Evolutionary conservation across 1,284 basidiomycete species (phyloP).

Genomic region (Blastosporella zonata): DNA sequence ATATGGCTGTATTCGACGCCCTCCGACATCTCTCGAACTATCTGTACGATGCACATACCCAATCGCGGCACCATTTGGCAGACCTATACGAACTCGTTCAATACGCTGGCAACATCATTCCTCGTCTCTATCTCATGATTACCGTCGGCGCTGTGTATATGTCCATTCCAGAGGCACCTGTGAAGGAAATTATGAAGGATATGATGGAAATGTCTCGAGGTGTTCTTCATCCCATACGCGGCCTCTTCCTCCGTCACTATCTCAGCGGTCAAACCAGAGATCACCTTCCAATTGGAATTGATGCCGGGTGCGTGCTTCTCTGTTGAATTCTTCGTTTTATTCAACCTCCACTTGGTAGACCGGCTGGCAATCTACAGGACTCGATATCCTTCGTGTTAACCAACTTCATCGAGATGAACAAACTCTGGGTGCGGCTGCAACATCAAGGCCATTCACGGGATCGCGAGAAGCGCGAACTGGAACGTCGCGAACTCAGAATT

Average conservation of each 20-base stretch:
- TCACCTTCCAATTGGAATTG: constrained; percentile 83
- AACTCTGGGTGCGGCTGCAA: constrained; percentile 95
- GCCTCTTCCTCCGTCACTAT: constrained; percentile 91
- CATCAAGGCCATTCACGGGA: constrained; percentile 95
- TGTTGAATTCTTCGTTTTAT: constrained; percentile 3
- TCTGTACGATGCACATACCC: constrained; percentile 89
- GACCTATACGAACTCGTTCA: constrained; percentile 97
- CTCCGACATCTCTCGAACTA: constrained; percentile 91
- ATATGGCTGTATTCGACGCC: constrained; percentile 96
- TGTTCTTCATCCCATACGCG: constrained; percentile 90
- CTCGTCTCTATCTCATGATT: constrained; percentile 95
- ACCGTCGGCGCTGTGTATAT: constrained; percentile 97
- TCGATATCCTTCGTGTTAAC: constrained; percentile 93
- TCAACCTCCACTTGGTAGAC: constrained; percentile 45
- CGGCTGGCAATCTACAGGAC: constrained; percentile 85
- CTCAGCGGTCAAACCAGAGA: constrained; percentile 93
- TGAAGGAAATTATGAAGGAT: constrained; percentile 99
- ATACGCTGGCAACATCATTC: constrained; percentile 93
- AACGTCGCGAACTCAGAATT: constrained; percentile 88
- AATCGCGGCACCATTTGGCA: constrained; percentile 88
- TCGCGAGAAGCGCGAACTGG: constrained; percentile 92
- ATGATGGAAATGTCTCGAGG: constrained; percentile 99
- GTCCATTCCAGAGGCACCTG: constrained; percentile 91
- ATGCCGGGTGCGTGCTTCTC: constrained; percentile 64
- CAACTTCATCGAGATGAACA: constrained; percentile 99